Percentiles rank a stretch among this genome's conserved stretches.
phyloP scores from a whole-genome alignment of 768 basidiomycete genomes.

The Kwoniella dejecticola region DNA sequence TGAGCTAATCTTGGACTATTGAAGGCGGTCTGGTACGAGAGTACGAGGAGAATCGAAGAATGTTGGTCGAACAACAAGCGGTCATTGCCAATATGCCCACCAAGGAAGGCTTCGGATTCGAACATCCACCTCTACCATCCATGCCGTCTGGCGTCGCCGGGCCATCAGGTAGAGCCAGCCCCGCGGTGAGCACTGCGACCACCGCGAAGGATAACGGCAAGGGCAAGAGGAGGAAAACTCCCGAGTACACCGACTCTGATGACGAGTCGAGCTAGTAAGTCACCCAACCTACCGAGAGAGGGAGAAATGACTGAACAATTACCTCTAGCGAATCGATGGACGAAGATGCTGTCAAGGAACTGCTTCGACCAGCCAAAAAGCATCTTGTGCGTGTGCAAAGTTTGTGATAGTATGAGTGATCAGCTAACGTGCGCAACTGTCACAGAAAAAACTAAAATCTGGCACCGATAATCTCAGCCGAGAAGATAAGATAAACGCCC shows the following conservation, averaged over 20 bases:
- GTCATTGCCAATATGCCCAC: conserved; percentile 41
- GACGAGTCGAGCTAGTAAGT: conserved; percentile 88
- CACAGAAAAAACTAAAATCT: conserved; percentile 88
- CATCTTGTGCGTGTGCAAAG: conserved; percentile 82
- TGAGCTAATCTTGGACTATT: too few species aligned
- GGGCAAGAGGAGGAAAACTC: conserved; percentile 89
- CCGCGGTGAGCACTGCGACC: conserved; percentile 60
- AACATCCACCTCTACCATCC: conserved; percentile 29
- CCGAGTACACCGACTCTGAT: conserved; percentile 90
- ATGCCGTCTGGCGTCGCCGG: conserved; percentile 15
- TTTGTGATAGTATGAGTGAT: too few species aligned
- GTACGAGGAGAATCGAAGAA: conserved; percentile 51
- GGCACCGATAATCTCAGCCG: conserved; percentile 90
- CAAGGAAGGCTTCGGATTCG: conserved; percentile 46
- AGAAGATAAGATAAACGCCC: conserved; percentile 91
- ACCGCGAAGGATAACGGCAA: conserved; percentile 59
- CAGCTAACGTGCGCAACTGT: too few species aligned
- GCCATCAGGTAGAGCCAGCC: conserved; percentile 26
- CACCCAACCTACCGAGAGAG: background rate
- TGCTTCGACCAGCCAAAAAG: conserved; percentile 93
- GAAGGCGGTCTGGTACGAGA: conserved; percentile 50
- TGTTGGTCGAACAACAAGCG: conserved; percentile 48
- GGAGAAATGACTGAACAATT: background rate
- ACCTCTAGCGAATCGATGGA: conserved; percentile 85
- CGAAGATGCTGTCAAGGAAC: conserved; percentile 87